Conservation (phyloP, 1,284 basidiomycete species). For the Moniliella sp. region DNA sequence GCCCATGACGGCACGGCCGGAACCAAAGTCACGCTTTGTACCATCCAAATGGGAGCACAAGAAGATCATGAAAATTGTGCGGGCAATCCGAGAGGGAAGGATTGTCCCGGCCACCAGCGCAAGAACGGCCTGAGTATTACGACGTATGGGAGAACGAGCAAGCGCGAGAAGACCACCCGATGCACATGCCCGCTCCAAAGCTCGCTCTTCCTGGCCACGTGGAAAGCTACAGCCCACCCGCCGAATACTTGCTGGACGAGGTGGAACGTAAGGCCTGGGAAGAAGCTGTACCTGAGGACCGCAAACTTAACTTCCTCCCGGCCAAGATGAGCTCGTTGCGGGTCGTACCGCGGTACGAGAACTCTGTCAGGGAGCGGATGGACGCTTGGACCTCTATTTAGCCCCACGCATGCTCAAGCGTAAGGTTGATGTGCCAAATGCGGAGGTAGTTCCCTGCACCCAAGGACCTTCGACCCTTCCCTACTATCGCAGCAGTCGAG, state of each 20-base stretch:
- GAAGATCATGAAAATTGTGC: constrained; percentile 99
- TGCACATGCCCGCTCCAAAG: constrained; percentile 74
- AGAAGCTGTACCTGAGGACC: constrained; percentile 64
- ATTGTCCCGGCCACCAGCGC: constrained; percentile 62
- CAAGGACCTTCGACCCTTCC: constrained; percentile 78
- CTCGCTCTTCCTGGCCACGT: constrained; percentile 65
- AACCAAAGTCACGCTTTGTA: constrained; percentile 87
- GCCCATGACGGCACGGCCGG: constrained; percentile 71
- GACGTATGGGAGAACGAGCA: constrained; percentile 43
- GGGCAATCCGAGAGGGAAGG: constrained; percentile 81
- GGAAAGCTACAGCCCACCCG: constrained; percentile 94
- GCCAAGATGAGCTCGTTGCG: constrained; percentile 66
- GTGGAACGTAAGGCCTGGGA: constrained; percentile 69
- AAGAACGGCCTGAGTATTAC: constrained; percentile 44
- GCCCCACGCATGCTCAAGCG: constrained; percentile 55
- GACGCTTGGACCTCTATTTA: constrained; percentile 88
- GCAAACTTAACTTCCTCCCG: constrained; percentile 71
- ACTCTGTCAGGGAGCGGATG: constrained; percentile 83
- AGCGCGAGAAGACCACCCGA: constrained; percentile 38
- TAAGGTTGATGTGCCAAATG: constrained; percentile 36
- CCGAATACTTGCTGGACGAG: constrained; percentile 80
- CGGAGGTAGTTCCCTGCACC: constrained; percentile 85
- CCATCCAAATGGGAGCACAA: constrained; percentile 99
- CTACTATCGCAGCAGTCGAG: constrained; percentile 57
- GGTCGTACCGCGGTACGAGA: constrained; percentile 71